Percentiles rank a stretch among this genome's conserved stretches.
phyloP scores from a whole-genome alignment of 108 stramenopile species.

The Nitzschia sp. region DNA sequence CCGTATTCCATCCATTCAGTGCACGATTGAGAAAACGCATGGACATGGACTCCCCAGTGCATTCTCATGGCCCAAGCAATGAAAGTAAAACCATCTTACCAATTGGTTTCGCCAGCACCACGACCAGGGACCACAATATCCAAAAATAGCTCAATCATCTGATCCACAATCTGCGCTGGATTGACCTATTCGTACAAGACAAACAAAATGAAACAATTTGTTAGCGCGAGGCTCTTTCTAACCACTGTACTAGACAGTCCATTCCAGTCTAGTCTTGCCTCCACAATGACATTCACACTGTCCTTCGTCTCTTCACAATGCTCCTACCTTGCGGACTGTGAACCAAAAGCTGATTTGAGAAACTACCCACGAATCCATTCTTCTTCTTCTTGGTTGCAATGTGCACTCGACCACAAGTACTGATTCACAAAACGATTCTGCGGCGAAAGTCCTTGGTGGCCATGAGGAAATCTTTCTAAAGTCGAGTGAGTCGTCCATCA shows the following conservation, averaged over 20 bases:
- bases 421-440: too few species aligned
- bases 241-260: neutral
- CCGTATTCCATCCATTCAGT: too few species aligned
- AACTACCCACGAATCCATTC: constrained; percentile 51
- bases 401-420: too few species aligned
- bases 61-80: neutral
- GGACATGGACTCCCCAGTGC: neutral
- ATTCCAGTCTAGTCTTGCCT: neutral
- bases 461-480: too few species aligned
- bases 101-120: constrained; percentile 71
- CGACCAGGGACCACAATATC: constrained; percentile 72
- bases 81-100: constrained; percentile 12
- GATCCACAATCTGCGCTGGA: constrained; percentile 73
- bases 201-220: neutral
- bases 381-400: neutral
- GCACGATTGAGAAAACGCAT: neutral
- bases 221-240: neutral
- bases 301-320: too few species aligned
- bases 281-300: too few species aligned
- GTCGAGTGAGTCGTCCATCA: too few species aligned
- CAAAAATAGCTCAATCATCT: constrained; percentile 53
- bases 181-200: constrained; percentile 40
- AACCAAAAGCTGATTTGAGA: constrained; percentile 52
- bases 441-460: too few species aligned
- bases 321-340: constrained; percentile 41